Percentiles rank a stretch among this genome's conserved stretches.
Conservation (phyloP, 208 protist genomes). For the Trypanosoma melophagium region DNA sequence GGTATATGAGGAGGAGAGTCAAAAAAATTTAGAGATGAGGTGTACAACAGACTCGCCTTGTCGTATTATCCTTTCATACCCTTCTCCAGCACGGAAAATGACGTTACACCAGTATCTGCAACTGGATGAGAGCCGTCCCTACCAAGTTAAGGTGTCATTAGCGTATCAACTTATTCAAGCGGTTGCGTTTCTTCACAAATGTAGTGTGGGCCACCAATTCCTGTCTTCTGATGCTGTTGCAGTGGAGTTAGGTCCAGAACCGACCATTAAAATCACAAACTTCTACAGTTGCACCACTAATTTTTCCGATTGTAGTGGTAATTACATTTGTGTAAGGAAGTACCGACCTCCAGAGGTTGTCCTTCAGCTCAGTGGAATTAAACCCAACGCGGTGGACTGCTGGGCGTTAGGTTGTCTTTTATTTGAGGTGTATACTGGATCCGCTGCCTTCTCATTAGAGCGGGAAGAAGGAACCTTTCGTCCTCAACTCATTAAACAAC, state of each 20-base stretch:
- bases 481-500: constrained; percentile 27
- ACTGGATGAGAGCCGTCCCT: neutral
- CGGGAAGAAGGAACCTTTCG: constrained; percentile 20
- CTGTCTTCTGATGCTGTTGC: constrained; percentile 30
- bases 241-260: constrained; percentile 13
- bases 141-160: constrained; percentile 23
- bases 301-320: constrained; percentile 21
- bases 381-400: constrained; percentile 23
- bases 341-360: constrained; percentile 37
- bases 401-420: constrained; percentile 36
- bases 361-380: constrained; percentile 28
- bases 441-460: constrained; percentile 26
- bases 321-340: constrained; percentile 38
- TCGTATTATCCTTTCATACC: constrained; percentile 14
- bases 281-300: constrained; percentile 18
- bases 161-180: constrained; percentile 30
- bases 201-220: constrained; percentile 28
- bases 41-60: neutral
- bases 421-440: constrained; percentile 30
- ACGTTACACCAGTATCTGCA: constrained; percentile 20
- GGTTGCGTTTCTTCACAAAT: constrained; percentile 25
- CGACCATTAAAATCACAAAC: constrained; percentile 28
- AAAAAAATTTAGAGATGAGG: neutral
- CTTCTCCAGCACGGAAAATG: neutral
- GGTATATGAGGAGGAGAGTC: constrained; percentile 1